These are phyloP conservation scores for Colletotrichum sp. DNA, from an alignment of 2,329 filamentous ascomycete species.

Conservation along the genomic window DNA sequence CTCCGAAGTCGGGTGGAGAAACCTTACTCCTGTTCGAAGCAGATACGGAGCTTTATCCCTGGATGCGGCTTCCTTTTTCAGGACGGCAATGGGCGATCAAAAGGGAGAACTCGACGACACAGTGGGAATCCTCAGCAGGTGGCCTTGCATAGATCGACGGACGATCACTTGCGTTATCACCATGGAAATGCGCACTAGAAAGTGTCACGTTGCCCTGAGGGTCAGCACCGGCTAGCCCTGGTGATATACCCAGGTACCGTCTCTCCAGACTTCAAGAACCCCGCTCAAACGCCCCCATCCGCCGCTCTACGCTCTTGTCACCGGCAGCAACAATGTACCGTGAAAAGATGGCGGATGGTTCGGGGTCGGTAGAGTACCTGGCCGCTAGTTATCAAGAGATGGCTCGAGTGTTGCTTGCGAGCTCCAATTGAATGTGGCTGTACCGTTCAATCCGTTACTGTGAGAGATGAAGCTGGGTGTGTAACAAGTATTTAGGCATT, in stretches of 20 bases:
- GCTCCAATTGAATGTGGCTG: neutral
- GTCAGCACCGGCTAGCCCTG: neutral
- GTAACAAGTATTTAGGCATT: neutral
- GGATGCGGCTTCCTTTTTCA: neutral
- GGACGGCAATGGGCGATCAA: neutral
- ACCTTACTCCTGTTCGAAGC: neutral
- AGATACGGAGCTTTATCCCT: neutral
- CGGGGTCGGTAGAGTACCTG: neutral
- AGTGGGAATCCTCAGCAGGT: neutral
- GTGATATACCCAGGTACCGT: neutral
- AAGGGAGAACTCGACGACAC: neutral
- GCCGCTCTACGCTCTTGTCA: neutral
- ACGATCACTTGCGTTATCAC: conserved; percentile 9
- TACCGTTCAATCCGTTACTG: neutral
- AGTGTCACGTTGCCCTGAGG: neutral
- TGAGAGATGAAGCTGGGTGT: neutral
- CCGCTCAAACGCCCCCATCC: neutral
- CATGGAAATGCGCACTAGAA: neutral
- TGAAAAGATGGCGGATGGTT: neutral
- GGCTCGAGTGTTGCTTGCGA: neutral
- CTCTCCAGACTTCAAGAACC: neutral
- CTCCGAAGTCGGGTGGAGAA: neutral
- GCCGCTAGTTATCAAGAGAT: neutral
- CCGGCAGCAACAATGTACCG: neutral
- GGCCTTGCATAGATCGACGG: conserved; percentile 1